Evolutionary conservation across 2,329 filamentous ascomycete species (phyloP).

Genomic region (Torrubiella hemipterigena): DNA sequence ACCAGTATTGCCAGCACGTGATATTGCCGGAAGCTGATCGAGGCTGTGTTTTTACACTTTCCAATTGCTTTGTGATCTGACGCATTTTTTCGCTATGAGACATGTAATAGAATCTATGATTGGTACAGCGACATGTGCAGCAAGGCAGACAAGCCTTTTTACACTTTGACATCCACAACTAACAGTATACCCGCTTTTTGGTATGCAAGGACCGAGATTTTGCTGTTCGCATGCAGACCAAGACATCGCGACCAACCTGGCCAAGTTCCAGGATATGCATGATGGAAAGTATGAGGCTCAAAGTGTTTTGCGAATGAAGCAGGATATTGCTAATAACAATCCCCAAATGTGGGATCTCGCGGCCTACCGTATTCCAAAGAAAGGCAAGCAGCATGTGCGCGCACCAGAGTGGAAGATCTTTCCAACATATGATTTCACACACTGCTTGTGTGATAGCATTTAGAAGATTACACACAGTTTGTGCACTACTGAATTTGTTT

Average conservation of each 20-base stretch:
- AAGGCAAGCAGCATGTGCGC: slow-evolving; percentile 58
- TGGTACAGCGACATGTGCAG: too few species aligned
- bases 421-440: slow-evolving; percentile 65
- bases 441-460: slow-evolving; percentile 84
- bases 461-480: slow-evolving; percentile 86
- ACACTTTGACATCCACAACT: too few species aligned
- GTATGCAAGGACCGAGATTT: slow-evolving; percentile 49
- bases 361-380: slow-evolving; percentile 70
- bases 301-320: slow-evolving; percentile 85
- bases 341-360: slow-evolving; percentile 95
- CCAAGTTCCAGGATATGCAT: slow-evolving; percentile 79
- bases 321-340: slow-evolving; percentile 70
- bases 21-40: too few species aligned
- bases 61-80: too few species aligned
- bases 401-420: slow-evolving; percentile 30
- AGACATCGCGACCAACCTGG: slow-evolving; percentile 60
- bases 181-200: too few species aligned
- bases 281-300: slow-evolving; percentile 81
- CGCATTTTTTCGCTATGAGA: too few species aligned
- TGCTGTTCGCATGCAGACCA: slow-evolving; percentile 71
- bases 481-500: slow-evolving; percentile 85
- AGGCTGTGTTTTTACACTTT: too few species aligned
- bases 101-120: too few species aligned
- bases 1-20: too few species aligned
- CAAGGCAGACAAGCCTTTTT: too few species aligned